A percentile compares a stretch with the other conserved stretches of the same genome.
These are phyloP conservation scores for Solidago caesia DNA, from an alignment of 129 eudicot genomes.

Conservation along the genomic window DNA sequence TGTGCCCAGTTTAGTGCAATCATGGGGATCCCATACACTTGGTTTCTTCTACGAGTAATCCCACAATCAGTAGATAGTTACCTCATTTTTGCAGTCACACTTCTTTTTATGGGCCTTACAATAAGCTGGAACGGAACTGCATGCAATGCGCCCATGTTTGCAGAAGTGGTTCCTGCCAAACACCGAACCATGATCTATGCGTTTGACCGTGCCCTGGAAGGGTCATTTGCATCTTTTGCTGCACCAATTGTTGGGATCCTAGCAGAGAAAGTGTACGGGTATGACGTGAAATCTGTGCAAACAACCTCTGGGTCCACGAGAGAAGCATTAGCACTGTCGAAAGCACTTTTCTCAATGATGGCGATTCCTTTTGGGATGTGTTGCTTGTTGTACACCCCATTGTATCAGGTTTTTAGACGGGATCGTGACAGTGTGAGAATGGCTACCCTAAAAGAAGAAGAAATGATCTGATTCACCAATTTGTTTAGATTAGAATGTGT, in stretches of 20 bases:
- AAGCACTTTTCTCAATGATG: slow-evolving; percentile 89
- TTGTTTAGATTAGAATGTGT: slow-evolving; percentile 11
- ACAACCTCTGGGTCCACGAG: slow-evolving; percentile 56
- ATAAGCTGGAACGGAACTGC: slow-evolving; percentile 94
- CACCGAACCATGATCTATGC: slow-evolving; percentile 97
- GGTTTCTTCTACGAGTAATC: slow-evolving; percentile 65
- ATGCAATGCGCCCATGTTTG: slow-evolving; percentile 86
- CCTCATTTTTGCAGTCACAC: slow-evolving; percentile 54
- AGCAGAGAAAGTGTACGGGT: slow-evolving; percentile 88
- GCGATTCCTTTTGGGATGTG: slow-evolving; percentile 89
- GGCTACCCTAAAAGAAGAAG: slow-evolving; percentile 60
- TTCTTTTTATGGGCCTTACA: slow-evolving; percentile 80
- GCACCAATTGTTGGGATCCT: slow-evolving; percentile 92
- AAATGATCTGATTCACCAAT: slow-evolving; percentile 45
- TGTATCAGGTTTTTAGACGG: slow-evolving; percentile 66
- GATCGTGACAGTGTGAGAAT: slow-evolving; percentile 75
- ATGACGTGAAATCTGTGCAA: slow-evolving; percentile 65
- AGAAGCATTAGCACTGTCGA: slow-evolving; percentile 86
- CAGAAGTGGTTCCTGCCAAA: slow-evolving; percentile 91
- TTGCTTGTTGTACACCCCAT: slow-evolving; percentile 80
- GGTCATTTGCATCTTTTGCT: slow-evolving; percentile 89
- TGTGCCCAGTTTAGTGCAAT: slow-evolving; percentile 90
- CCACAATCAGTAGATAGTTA: slow-evolving; percentile 73
- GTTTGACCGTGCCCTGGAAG: slow-evolving; percentile 92
- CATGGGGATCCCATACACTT: slow-evolving; percentile 95